Percentiles rank a stretch among this genome's conserved stretches.
Evolutionary conservation across 176 grass and related monocot genomes (phyloP).

Genomic region (Juncus effusus): DNA sequence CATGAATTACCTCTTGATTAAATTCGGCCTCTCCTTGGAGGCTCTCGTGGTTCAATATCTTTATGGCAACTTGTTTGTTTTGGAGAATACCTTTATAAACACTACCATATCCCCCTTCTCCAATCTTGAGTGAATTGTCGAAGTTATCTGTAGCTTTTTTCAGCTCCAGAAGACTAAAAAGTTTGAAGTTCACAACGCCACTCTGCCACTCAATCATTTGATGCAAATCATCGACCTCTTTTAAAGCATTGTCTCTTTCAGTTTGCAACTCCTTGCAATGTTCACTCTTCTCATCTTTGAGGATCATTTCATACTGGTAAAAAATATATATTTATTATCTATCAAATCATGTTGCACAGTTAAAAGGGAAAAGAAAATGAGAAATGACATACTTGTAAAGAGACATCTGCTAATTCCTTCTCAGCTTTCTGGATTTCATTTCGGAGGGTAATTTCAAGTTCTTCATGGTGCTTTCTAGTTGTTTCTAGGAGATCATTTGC

Average conservation of each 20-base stretch:
- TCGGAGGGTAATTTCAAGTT: too few relatives aligned
- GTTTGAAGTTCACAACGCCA: constrained; percentile 24
- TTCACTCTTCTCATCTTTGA: too few relatives aligned
- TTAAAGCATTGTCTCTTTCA: not conserved
- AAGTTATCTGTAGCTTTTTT: constrained; percentile 58
- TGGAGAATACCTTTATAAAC: constrained; percentile 72
- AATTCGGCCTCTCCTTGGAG: constrained; percentile 51
- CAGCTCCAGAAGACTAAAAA: constrained; percentile 52
- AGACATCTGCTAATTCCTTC: too few relatives aligned
- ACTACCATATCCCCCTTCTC: constrained; percentile 57
- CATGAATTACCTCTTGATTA: constrained; percentile 57
- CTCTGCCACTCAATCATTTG: not conserved
- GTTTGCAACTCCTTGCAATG: too few relatives aligned
- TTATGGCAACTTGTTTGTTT: constrained; percentile 65
- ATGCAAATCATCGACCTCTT: constrained; percentile 15
- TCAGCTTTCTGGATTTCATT: too few relatives aligned
- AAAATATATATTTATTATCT: too few relatives aligned
- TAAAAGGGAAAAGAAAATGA: too few relatives aligned
- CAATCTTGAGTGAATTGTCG: constrained; percentile 42
- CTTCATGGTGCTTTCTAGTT: too few relatives aligned
- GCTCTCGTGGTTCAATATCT: constrained; percentile 52
- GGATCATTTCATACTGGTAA: too few relatives aligned
- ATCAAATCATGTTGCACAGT: too few relatives aligned
- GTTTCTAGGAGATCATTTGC: too few relatives aligned
- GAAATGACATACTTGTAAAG: too few relatives aligned